phyloP scores from a whole-genome alignment of 345 rosid genomes.

The Erysimum cheiranthoides region DNA sequence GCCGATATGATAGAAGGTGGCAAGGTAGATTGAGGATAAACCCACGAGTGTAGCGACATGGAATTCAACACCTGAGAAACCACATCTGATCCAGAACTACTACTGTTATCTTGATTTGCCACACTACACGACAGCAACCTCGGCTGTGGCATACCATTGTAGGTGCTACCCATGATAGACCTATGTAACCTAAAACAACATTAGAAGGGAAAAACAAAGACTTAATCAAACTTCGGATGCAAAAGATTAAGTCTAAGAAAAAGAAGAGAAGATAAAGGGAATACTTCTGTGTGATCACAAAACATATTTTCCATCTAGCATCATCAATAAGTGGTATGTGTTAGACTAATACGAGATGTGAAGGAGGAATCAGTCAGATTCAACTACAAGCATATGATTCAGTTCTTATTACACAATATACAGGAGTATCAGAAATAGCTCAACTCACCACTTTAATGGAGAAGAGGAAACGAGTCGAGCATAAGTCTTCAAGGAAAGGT shows the following conservation, averaged over 20 bases:
- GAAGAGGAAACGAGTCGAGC: slow-evolving; percentile 64
- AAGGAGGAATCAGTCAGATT: slow-evolving; percentile 15
- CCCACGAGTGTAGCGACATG: slow-evolving; percentile 80
- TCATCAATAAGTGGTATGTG: slow-evolving; percentile 15
- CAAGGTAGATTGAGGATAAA: slow-evolving; percentile 85
- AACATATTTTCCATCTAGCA: slow-evolving; percentile 1
- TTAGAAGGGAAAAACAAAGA: slow-evolving; percentile 26
- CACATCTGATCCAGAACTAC: slow-evolving; percentile 48
- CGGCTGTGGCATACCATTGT: slow-evolving; percentile 55
- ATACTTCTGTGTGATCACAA: not conserved
- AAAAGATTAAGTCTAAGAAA: not conserved
- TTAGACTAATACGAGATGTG: slow-evolving; percentile 18
- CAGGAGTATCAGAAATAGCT: slow-evolving; percentile 20
- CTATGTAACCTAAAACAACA: slow-evolving; percentile 67
- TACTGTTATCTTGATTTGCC: slow-evolving; percentile 30
- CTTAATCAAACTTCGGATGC: not conserved
- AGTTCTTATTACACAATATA: slow-evolving; percentile 4
- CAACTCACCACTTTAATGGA: slow-evolving; percentile 71
- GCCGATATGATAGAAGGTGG: slow-evolving; percentile 76
- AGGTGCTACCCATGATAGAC: slow-evolving; percentile 57
- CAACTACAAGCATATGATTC: slow-evolving; percentile 12
- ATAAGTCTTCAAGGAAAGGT: slow-evolving; percentile 84
- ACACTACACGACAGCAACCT: slow-evolving; percentile 45
- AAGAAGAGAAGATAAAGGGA: slow-evolving; percentile 8
- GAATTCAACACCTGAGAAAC: slow-evolving; percentile 55